Conservation (phyloP, 2,329 filamentous ascomycete species). For the Lachnellula occidentalis region DNA sequence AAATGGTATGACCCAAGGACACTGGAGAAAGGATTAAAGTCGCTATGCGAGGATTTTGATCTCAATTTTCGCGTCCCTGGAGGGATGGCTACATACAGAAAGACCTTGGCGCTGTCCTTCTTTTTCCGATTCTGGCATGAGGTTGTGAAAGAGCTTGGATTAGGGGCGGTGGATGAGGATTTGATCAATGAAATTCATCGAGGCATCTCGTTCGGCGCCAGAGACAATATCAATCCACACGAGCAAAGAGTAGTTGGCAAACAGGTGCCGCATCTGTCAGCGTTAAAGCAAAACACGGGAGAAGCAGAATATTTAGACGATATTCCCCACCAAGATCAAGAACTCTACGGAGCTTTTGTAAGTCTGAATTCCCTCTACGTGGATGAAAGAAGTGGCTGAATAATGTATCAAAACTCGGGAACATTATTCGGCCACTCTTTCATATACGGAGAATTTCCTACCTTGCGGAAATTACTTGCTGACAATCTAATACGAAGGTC, state of each 20-base stretch:
- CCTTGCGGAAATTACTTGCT: no score
- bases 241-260: conserved; percentile 79
- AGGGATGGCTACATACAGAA: conserved; percentile 95
- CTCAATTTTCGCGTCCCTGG: conserved; percentile 86
- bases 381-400: no score
- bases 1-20: conserved; percentile 75
- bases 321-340: conserved; percentile 79
- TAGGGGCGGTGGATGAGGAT: conserved; percentile 57
- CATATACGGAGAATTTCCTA: no score
- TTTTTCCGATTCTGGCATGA: conserved; percentile 98
- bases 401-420: no score
- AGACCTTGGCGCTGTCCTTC: conserved; percentile 83
- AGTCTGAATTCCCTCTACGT: no score
- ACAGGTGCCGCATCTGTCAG: conserved; percentile 80
- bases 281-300: conserved; percentile 87
- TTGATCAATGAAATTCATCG: conserved; percentile 81
- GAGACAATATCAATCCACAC: conserved; percentile 76
- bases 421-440: no score
- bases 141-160: conserved; percentile 57
- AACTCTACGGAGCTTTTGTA: conserved; percentile 73
- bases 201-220: conserved; percentile 71
- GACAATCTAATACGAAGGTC: conserved; percentile 38
- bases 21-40: conserved; percentile 83
- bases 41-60: conserved; percentile 81
- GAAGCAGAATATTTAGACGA: conserved; percentile 97